Evolutionary conservation across 2,329 filamentous ascomycete genomes (phyloP).

Genomic region (Chaetoscypha palmicola): DNA sequence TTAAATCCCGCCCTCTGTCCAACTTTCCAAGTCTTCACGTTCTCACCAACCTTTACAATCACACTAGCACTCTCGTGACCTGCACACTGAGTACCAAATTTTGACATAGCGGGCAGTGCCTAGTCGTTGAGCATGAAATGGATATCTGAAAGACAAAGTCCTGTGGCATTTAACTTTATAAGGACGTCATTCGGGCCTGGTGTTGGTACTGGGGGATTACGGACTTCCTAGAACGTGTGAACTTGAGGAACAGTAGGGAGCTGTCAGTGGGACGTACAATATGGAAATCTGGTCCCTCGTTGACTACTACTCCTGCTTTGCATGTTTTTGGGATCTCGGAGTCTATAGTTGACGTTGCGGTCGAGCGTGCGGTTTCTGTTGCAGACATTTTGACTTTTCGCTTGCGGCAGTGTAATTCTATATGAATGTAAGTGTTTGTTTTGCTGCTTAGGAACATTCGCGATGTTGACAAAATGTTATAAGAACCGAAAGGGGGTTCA

Average conservation of each 20-base stretch:
- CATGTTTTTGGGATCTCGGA: conserved; percentile 2
- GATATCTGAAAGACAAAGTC: conserved; percentile 50
- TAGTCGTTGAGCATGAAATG: conserved; percentile 51
- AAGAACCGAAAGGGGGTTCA: too few relatives aligned
- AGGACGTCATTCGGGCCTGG: conserved; percentile 42
- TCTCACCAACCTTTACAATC: conserved; percentile 47
- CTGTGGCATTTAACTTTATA: conserved; percentile 50
- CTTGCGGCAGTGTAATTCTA: too few relatives aligned
- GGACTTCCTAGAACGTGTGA: neutral
- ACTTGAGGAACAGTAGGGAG: neutral
- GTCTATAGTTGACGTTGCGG: neutral
- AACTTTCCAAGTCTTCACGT: conserved; percentile 45
- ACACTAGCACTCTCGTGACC: conserved; percentile 52
- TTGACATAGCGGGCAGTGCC: conserved; percentile 39
- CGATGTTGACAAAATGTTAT: too few relatives aligned
- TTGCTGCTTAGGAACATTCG: too few relatives aligned
- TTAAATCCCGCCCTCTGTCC: conserved; percentile 48
- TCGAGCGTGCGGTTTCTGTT: neutral
- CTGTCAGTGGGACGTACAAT: neutral
- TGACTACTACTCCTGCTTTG: conserved; percentile 1
- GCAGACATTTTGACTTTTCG: neutral
- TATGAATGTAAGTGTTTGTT: too few relatives aligned
- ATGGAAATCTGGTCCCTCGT: conserved; percentile 4
- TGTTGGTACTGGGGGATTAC: conserved; percentile 1
- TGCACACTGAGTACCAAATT: conserved; percentile 38